Evolutionary conservation across 2,329 filamentous ascomycete species (phyloP), one percentile per base, ranked within the genome.

Genomic region (Raffaelea albimanens): DNA sequence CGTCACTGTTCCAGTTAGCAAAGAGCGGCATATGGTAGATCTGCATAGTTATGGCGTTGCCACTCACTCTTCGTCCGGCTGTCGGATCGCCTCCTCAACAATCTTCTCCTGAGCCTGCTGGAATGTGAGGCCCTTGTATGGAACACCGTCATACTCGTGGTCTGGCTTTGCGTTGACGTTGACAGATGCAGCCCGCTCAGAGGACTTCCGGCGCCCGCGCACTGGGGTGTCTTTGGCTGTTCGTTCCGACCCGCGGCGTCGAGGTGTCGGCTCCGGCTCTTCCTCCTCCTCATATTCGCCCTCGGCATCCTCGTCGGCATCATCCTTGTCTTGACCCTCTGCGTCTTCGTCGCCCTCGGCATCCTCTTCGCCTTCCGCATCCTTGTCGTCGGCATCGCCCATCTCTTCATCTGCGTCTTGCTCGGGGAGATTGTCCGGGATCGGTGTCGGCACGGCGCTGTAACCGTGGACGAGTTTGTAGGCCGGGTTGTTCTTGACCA

Each of bases 91-190:
- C 56, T 91, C 86, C 47, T 83, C 78, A 4, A 95, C 70, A 48
- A 95, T 80, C 68, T 88, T 87, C 56, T 94, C 87, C 60, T 95
- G 88, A 0, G 88, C 89, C 59, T 89, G 76, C 60, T 94, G 87
- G 60, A 95, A 91, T 10, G 63, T 82, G 44, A 90, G 78, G 5
- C 83, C 85, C 48, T 80, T 78, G 62, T 87, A 91, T 2, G 77
- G 71, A 4, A 75, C 66, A 44, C 69, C 67, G 47, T 78, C 71
- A 46, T 77, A 78, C 50, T 78, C 67, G 43, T 71, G 66, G 48
- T 79, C 74, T 7, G 71, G 66, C 46, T 58, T 63, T 9, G 25
- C 23, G 2, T 58, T 63, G 13, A 20, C 23, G 36, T 45, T 48
- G 14, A 40, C 36, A 3, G 49, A 40, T 16, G 36, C 21, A 14